Conservation (phyloP, 139 green algal species). For the Nannochloris sp. region DNA sequence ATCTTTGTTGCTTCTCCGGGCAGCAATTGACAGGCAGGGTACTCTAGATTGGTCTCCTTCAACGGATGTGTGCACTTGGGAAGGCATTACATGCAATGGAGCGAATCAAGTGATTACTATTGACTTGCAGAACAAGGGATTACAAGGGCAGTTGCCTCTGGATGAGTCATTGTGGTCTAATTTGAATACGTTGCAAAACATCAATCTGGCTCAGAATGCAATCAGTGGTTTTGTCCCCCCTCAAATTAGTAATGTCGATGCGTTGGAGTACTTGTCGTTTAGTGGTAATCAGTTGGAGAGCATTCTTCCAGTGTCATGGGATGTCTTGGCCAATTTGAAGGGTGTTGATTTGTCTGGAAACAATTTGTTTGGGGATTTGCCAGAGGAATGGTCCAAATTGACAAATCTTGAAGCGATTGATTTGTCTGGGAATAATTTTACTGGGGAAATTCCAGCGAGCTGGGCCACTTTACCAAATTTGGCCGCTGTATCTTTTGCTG, state of each 20-base stretch:
- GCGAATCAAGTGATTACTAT: neutral
- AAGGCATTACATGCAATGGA: neutral
- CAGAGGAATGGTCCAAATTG: conserved; percentile 18
- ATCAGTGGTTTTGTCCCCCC: conserved; percentile 23
- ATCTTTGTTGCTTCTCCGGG: conserved; percentile 4
- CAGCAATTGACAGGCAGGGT: conserved; percentile 5
- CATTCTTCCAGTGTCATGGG: conserved; percentile 18
- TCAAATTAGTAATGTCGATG: conserved; percentile 17
- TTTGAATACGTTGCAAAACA: conserved; percentile 14
- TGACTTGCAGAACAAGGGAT: conserved; percentile 8
- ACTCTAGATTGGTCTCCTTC: neutral
- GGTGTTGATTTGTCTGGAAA: conserved; percentile 29
- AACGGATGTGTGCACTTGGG: conserved; percentile 9
- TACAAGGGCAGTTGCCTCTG: conserved; percentile 25
- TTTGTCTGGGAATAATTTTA: conserved; percentile 19
- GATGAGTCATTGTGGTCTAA: conserved; percentile 15
- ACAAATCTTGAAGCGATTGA: conserved; percentile 18
- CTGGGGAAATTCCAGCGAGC: conserved; percentile 12
- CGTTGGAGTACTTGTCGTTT: conserved; percentile 21
- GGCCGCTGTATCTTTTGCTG: conserved; percentile 14
- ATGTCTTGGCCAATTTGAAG: conserved; percentile 9
- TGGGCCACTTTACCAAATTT: conserved; percentile 18
- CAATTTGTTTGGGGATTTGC: conserved; percentile 13
- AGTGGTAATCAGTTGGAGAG: conserved; percentile 16
- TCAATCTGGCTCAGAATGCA: conserved; percentile 17